phyloP scores from a whole-genome alignment of 139 green algal species.

The Chlorella sp. region DNA sequence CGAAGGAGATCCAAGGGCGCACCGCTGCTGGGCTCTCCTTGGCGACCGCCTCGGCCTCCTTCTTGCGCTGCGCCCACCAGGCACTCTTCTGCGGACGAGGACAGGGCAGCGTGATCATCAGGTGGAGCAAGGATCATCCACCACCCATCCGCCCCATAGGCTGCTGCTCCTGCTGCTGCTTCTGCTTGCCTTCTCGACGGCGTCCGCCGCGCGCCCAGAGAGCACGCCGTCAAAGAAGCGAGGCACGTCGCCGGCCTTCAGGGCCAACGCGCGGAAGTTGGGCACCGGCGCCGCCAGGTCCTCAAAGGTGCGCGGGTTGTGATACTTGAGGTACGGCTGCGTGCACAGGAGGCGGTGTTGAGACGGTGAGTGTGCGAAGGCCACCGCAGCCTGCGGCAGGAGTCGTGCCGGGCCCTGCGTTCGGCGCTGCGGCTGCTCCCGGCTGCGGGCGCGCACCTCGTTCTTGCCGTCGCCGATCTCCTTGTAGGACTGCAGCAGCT shows the following conservation, averaged over 20 bases:
- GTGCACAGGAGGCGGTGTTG: background rate
- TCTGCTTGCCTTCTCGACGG: no score
- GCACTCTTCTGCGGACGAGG: constrained; percentile 37
- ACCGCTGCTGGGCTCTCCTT: constrained; percentile 5
- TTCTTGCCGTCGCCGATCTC: constrained; percentile 44
- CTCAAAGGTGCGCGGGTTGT: constrained; percentile 59
- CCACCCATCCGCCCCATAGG: background rate
- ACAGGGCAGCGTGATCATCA: no score
- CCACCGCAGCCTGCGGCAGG: no score
- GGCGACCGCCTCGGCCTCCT: constrained; percentile 16
- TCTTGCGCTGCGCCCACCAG: constrained; percentile 35
- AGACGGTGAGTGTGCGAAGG: no score
- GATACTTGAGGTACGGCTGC: constrained; percentile 54
- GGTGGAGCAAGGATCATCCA: background rate
- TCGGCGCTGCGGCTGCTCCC: background rate
- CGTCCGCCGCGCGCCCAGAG: constrained; percentile 19
- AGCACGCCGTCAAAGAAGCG: constrained; percentile 58
- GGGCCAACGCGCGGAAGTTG: constrained; percentile 45
- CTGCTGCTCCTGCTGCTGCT: constrained; percentile 14
- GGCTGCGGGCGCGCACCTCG: constrained; percentile 26
- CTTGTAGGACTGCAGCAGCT: constrained; percentile 55
- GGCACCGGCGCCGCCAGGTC: constrained; percentile 46
- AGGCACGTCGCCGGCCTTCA: constrained; percentile 45
- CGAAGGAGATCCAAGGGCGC: background rate
- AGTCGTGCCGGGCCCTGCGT: no score